Evolutionary conservation across 2,329 filamentous ascomycete species (phyloP), one percentile per base, ranked within the genome.

Genomic region (Colletotrichum noveboracense): DNA sequence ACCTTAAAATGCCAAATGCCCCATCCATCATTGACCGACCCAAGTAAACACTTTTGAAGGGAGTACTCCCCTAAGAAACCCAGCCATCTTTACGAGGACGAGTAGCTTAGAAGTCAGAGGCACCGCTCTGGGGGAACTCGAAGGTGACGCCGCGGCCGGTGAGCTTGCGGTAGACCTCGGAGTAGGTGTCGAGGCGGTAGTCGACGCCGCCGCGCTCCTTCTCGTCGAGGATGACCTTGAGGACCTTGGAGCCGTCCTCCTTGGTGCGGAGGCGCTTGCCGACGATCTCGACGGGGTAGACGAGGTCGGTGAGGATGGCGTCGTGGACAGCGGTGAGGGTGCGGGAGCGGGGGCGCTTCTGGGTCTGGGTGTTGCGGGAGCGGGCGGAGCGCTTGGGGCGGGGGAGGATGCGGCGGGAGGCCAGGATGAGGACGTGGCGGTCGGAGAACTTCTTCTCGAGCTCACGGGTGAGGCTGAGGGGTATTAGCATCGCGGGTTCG

Each of bases 371-470:
- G 91, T 96, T 96, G 92, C 97, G 96, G 82, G 94, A 95, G 91
- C 96, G 96, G 91, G 94, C 95, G 88, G 96, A 98, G 88, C 96
- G 96, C 95, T 98, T 98, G 88, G 97, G 97, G 88, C 96, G 96
- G 88, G 97, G 96, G 79, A 99, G 93, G 85, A 99, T 99, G 89
- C 97, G 97, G 93, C 97, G 97, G 86, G 96, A 97, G 84, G 97
- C 97, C 84, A 99, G 94, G 93, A 99, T 96, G 88, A 99, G 92
- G 88, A 99, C 97, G 90, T 99, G 97, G 90, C 97, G 97, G 93
- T 99, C 97, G 80, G 97, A 98, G 95, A 99, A 99, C 92, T 99
- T 99, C 96, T 99, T 99, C 94, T 99, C 97, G 87, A 99, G 96
- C 93, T 99, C 97, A 90, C 97, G 97, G 89, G 97, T 99, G 87